Evolutionary conservation across 176 grass and related monocot species (phyloP).

Genomic region (Carex scoparia): DNA sequence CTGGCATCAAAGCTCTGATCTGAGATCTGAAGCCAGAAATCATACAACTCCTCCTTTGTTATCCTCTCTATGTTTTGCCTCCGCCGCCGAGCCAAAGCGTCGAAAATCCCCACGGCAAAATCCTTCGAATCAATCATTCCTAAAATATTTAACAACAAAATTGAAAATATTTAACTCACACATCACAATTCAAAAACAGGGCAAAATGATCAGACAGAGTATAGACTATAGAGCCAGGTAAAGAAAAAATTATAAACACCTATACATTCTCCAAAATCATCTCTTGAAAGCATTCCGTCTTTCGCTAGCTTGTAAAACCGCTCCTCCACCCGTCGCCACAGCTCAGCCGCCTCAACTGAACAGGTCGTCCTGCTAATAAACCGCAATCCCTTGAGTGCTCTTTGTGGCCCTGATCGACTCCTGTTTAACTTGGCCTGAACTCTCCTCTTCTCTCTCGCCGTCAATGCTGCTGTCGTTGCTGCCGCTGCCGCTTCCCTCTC

Average conservation of each 20-base stretch:
- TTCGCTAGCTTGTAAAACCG: conserved; percentile 52
- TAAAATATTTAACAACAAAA: neutral
- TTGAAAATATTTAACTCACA: neutral
- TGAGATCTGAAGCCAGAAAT: conserved; percentile 99
- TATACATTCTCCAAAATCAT: conserved; percentile 98
- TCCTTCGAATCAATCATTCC: conserved; percentile 98
- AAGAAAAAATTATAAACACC: conserved; percentile 42
- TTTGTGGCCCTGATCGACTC: conserved; percentile 57
- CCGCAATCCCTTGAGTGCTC: conserved; percentile 87
- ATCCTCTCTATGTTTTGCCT: conserved; percentile 83
- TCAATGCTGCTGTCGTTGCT: conserved; percentile 43
- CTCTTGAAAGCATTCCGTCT: conserved; percentile 79
- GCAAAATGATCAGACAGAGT: neutral
- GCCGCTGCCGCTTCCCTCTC: conserved; percentile 13
- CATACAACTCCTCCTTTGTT: conserved; percentile 89
- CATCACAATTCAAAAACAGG: neutral
- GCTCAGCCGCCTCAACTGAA: conserved; percentile 51
- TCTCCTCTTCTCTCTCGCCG: conserved; percentile 62
- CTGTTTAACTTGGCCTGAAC: conserved; percentile 61
- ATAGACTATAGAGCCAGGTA: neutral
- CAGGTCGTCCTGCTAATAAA: conserved; percentile 94
- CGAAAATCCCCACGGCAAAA: conserved; percentile 88
- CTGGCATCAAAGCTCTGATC: conserved; percentile 99
- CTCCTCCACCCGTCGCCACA: conserved; percentile 77
- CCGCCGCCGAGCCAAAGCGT: conserved; percentile 67